Conservation (phyloP, 2,329 filamentous ascomycete genomes). For the Chaetomium sp. region DNA sequence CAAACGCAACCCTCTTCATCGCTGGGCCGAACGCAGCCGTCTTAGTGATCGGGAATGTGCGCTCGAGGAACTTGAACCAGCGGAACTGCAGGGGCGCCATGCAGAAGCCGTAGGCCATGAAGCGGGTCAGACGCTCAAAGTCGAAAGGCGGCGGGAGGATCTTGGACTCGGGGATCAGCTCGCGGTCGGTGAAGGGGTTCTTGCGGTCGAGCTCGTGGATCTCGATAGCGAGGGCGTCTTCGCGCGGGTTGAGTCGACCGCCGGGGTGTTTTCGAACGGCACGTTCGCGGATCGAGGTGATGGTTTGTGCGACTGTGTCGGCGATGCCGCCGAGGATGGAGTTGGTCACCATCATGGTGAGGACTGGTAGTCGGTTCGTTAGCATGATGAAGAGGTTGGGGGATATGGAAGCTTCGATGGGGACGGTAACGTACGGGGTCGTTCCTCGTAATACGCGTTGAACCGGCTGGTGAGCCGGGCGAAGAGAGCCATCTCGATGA, state of each 20-base stretch:
- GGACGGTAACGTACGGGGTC: constrained; percentile 57
- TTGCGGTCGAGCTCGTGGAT: constrained; percentile 82
- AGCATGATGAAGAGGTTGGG: background rate
- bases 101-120: constrained; percentile 95
- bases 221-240: constrained; percentile 75
- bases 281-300: constrained; percentile 72
- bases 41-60: constrained; percentile 78
- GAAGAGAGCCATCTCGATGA: constrained; percentile 83
- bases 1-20: constrained; percentile 83
- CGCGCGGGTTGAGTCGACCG: constrained; percentile 52
- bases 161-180: constrained; percentile 60
- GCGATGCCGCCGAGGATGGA: constrained; percentile 91
- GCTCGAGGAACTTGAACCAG: constrained; percentile 85
- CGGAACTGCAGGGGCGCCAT: constrained; percentile 95
- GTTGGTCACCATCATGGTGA: constrained; percentile 99
- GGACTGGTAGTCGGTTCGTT: constrained; percentile 45
- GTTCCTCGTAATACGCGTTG: constrained; percentile 88
- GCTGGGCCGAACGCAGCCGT: constrained; percentile 66
- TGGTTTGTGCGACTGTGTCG: constrained; percentile 89
- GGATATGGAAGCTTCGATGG: background rate
- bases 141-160: constrained; percentile 76
- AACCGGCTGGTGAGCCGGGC: constrained; percentile 79
- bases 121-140: constrained; percentile 87
- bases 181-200: constrained; percentile 58
- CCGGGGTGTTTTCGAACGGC: constrained; percentile 54